These are phyloP conservation scores for Pyricularia grisea DNA, from an alignment of 2,329 filamentous ascomycete genomes.

Conservation along the genomic window DNA sequence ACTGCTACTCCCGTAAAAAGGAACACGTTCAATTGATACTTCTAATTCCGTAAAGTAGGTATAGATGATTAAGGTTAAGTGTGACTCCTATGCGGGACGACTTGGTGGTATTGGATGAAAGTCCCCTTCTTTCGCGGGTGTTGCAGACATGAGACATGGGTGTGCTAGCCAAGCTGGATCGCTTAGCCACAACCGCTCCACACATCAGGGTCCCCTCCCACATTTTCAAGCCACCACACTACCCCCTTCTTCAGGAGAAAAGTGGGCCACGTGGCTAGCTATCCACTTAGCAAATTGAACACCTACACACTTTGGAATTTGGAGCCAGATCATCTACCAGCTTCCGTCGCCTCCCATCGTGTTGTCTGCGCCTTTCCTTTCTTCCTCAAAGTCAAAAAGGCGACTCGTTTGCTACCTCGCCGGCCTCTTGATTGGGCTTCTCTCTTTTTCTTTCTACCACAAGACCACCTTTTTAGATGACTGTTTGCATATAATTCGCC, in stretches of 20 bases:
- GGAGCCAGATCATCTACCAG: slow-evolving; percentile 6
- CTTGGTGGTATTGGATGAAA: background rate
- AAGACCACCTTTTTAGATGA: slow-evolving; percentile 13
- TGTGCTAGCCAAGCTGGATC: background rate
- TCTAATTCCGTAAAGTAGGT: background rate
- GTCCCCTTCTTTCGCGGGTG: no score
- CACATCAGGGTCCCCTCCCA: background rate
- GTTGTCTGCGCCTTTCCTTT: slow-evolving; percentile 14
- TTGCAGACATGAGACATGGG: no score
- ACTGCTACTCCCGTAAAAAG: background rate
- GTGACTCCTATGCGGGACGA: background rate
- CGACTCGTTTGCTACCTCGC: background rate
- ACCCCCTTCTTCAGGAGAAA: background rate
- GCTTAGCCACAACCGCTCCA: background rate
- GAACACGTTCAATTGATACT: background rate
- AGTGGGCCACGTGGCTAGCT: slow-evolving; percentile 2
- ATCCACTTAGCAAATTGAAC: slow-evolving; percentile 4
- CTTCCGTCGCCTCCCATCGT: background rate
- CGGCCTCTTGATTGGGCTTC: slow-evolving; percentile 11
- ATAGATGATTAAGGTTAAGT: background rate
- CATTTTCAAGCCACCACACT: background rate
- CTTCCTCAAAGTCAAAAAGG: slow-evolving; percentile 8
- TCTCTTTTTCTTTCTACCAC: slow-evolving; percentile 19
- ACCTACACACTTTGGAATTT: slow-evolving; percentile 4
- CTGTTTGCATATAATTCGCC: slow-evolving; percentile 16